Conservation (phyloP, 371 early-diverging fungal species). For the Lichtheimia ramosa region DNA sequence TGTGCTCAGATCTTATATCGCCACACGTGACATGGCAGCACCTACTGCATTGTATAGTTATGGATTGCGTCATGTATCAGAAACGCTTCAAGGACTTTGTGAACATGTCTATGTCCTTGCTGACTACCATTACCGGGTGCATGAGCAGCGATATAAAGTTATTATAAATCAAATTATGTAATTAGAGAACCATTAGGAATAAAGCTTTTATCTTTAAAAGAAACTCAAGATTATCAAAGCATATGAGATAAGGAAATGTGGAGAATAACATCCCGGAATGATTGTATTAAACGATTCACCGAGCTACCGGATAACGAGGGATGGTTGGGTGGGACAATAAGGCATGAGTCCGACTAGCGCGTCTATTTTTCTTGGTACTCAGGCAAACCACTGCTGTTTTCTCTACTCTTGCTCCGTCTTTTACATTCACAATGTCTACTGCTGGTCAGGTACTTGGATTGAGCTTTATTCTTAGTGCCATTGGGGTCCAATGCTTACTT, state of each 20-base stretch:
- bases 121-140: constrained; percentile 66
- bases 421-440: constrained; percentile 22
- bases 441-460: constrained; percentile 29
- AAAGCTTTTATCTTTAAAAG: no score
- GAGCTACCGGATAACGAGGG: no score
- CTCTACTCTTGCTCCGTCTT: constrained; percentile 3
- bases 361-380: no score
- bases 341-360: no score
- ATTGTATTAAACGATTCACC: no score
- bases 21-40: constrained; percentile 39
- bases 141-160: constrained; percentile 61
- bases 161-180: constrained; percentile 26
- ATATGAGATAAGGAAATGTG: no score
- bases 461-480: neutral
- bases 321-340: no score
- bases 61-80: constrained; percentile 61
- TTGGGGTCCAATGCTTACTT: neutral
- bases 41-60: constrained; percentile 43
- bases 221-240: no score
- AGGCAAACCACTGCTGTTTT: no score
- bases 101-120: constrained; percentile 45
- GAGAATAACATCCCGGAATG: no score
- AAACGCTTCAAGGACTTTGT: constrained; percentile 51
- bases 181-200: no score
- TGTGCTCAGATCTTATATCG: constrained; percentile 49